Percentiles rank a stretch among this genome's conserved stretches.
phyloP scores from a whole-genome alignment of 176 grass and related monocot genomes.

The Zoysia pacifica region DNA sequence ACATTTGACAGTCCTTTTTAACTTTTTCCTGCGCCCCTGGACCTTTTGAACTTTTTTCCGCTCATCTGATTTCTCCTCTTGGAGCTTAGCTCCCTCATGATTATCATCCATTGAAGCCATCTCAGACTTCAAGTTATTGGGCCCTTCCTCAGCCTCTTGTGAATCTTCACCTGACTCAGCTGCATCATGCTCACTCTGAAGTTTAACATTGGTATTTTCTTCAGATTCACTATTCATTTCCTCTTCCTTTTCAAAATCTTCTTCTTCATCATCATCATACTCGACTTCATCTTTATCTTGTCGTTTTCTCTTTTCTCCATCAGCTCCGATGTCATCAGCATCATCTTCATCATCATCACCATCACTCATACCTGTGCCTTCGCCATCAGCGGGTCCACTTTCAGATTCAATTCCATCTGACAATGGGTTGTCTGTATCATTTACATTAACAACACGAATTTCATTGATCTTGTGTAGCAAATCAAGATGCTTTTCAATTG shows the following conservation, averaged over 20 bases:
- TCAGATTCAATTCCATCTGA: conserved; percentile 49
- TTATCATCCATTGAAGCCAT: conserved; percentile 14
- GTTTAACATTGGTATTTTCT: conserved; percentile 40
- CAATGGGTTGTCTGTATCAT: conserved; percentile 41
- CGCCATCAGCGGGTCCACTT: conserved; percentile 32
- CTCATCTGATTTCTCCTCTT: conserved; percentile 21
- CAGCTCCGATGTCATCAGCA: conserved; percentile 67
- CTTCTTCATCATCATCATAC: conserved; percentile 76
- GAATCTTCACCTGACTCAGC: conserved; percentile 42
- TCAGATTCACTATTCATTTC: conserved; percentile 49
- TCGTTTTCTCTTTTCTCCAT: conserved; percentile 62
- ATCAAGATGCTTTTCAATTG: conserved; percentile 77
- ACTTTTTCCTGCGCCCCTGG: conserved; percentile 51
- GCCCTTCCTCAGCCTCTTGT: conserved; percentile 39
- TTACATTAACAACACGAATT: conserved; percentile 52
- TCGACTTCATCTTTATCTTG: conserved; percentile 83
- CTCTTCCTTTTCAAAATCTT: conserved; percentile 48
- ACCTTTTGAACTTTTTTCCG: conserved; percentile 19
- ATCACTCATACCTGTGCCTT: conserved; percentile 49
- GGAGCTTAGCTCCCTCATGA: conserved; percentile 20
- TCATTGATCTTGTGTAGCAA: conserved; percentile 70
- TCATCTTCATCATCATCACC: conserved; percentile 55
- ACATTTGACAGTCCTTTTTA: conserved; percentile 49
- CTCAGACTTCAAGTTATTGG: conserved; percentile 40
- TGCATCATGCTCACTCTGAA: conserved; percentile 46